These are phyloP conservation scores for Aspergillus pseudoglaucus DNA, from an alignment of 2,329 filamentous ascomycete genomes.

Conservation along the genomic window DNA sequence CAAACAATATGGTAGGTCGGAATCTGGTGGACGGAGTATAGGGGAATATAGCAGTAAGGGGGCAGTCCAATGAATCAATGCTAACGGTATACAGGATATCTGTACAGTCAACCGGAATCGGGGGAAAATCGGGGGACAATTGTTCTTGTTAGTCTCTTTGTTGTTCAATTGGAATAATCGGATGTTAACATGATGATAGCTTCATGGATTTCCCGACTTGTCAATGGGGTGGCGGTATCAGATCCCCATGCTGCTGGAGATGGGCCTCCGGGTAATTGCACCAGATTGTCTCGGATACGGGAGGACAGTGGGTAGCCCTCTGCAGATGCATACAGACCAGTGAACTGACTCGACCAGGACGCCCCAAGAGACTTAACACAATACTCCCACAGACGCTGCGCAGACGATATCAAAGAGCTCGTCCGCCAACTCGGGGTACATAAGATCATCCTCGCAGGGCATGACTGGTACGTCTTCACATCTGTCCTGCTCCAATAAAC, in stretches of 20 bases:
- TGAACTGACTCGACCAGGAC: constrained; percentile 36
- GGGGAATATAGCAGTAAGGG: not conserved
- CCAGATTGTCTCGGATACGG: constrained; percentile 86
- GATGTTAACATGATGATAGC: constrained; percentile 25
- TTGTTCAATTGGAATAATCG: not conserved
- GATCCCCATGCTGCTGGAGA: constrained; percentile 65
- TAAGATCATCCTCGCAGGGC: constrained; percentile 73
- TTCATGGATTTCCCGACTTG: constrained; percentile 80
- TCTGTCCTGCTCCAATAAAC: not conserved
- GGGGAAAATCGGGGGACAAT: constrained; percentile 45
- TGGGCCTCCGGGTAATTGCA: constrained; percentile 71
- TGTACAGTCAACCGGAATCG: constrained; percentile 44
- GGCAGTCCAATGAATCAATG: not conserved
- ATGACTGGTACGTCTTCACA: constrained; percentile 61
- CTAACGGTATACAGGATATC: constrained; percentile 37
- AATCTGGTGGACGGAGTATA: not conserved
- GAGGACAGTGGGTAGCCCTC: constrained; percentile 49
- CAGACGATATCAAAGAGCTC: constrained; percentile 69
- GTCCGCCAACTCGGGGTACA: constrained; percentile 51
- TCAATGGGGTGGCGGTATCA: constrained; percentile 85
- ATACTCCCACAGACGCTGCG: constrained; percentile 67
- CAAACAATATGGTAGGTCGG: constrained; percentile 55
- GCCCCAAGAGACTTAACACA: constrained; percentile 55
- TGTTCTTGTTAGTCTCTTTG: constrained; percentile 41
- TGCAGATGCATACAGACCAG: not conserved